Percentiles rank a stretch among this genome's conserved stretches.
phyloP scores from a whole-genome alignment of 2,329 filamentous ascomycete species.

The Dactylellina parvicollis region DNA sequence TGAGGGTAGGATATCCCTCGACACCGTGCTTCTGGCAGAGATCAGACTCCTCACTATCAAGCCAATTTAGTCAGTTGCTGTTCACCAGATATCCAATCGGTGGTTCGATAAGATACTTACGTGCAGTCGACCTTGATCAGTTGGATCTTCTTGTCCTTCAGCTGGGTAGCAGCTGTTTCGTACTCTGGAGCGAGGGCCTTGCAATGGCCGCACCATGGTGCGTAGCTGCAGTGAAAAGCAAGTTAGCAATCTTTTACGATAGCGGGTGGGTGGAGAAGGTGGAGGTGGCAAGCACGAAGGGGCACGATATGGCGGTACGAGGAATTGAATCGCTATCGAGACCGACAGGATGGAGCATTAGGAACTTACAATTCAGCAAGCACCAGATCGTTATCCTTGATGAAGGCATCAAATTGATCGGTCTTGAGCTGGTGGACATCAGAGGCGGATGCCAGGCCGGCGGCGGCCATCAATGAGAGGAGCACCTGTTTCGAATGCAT shows the following conservation, averaged over 20 bases:
- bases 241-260: slow-evolving; percentile 60
- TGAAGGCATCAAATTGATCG: slow-evolving; percentile 86
- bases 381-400: slow-evolving; percentile 85
- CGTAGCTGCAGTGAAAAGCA: slow-evolving; percentile 71
- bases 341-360: not conserved
- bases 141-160: slow-evolving; percentile 88
- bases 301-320: slow-evolving; percentile 50
- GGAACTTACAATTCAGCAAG: slow-evolving; percentile 86
- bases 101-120: slow-evolving; percentile 17
- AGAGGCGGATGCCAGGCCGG: slow-evolving; percentile 72
- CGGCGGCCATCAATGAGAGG: slow-evolving; percentile 62
- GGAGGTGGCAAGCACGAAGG: slow-evolving; percentile 30
- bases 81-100: slow-evolving; percentile 9
- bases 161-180: slow-evolving; percentile 81
- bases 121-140: slow-evolving; percentile 74
- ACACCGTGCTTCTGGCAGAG: slow-evolving; percentile 91
- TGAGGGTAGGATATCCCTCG: slow-evolving; percentile 97
- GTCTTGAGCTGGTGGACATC: slow-evolving; percentile 87
- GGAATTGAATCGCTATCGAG: too few species aligned
- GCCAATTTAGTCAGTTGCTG: slow-evolving; percentile 60
- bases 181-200: slow-evolving; percentile 96
- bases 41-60: slow-evolving; percentile 93
- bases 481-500: slow-evolving; percentile 45
- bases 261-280: not conserved
- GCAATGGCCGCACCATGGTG: slow-evolving; percentile 79